These are phyloP conservation scores for Corynascus novoguineensis DNA, from an alignment of 495 filamentous ascomycete genomes.

Conservation along the genomic window DNA sequence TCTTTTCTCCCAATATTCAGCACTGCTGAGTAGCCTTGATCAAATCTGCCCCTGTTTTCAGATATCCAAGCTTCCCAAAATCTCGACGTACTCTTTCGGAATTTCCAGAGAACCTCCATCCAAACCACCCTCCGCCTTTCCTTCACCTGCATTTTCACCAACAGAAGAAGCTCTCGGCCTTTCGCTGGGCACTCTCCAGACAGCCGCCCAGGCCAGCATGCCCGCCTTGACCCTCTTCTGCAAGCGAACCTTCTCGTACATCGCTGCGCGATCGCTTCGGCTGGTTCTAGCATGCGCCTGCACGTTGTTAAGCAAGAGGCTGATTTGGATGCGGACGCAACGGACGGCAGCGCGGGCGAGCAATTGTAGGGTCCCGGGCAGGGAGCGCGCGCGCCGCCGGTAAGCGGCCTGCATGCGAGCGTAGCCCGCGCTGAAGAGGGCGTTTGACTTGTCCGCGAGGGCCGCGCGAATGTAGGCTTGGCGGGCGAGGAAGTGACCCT, in stretches of 20 bases:
- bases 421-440: not conserved
- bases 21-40: too few relatives aligned
- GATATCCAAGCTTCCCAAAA: too few relatives aligned
- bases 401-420: not conserved
- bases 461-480: not conserved
- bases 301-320: constrained; percentile 16
- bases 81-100: too few relatives aligned
- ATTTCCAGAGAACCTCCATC: too few relatives aligned
- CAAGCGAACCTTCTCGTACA: constrained; percentile 8
- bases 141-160: not conserved
- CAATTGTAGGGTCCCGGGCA: not conserved
- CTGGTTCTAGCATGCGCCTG: not conserved
- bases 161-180: too few relatives aligned
- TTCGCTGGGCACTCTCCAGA: constrained; percentile 7
- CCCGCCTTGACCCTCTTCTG: constrained; percentile 7
- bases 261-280: constrained; percentile 1
- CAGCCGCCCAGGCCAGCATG: constrained; percentile 1
- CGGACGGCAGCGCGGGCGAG: not conserved
- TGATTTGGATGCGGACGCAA: not conserved
- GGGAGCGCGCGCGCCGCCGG: not conserved
- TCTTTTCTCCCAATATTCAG: too few relatives aligned
- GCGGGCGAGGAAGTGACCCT: not conserved
- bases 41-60: too few relatives aligned
- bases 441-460: not conserved
- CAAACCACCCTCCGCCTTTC: not conserved